These are phyloP conservation scores for Grammothele lineata DNA, from an alignment of 768 basidiomycete genomes.

Conservation along the genomic window DNA sequence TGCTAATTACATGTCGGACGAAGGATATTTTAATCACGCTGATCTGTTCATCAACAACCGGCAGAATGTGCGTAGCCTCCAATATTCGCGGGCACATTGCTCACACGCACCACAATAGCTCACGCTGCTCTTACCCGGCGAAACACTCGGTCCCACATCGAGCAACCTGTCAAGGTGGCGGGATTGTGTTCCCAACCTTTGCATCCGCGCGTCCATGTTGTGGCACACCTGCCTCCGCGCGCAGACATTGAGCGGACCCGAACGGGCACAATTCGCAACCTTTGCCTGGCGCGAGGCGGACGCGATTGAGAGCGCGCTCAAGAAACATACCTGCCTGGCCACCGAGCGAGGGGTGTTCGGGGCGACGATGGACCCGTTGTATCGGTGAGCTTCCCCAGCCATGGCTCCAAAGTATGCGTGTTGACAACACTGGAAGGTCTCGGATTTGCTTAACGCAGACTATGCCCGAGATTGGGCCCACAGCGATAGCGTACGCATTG, in stretches of 20 bases:
- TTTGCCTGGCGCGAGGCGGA: conserved; percentile 70
- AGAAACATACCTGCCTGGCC: conserved; percentile 66
- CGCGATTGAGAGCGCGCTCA: conserved; percentile 54
- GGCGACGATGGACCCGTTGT: too few relatives aligned
- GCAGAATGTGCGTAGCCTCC: conserved; percentile 54
- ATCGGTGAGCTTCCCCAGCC: too few relatives aligned
- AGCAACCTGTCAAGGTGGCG: conserved; percentile 38
- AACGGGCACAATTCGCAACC: conserved; percentile 56
- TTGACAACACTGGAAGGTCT: too few relatives aligned
- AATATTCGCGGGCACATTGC: too few relatives aligned
- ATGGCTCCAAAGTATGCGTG: too few relatives aligned
- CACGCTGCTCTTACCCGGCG: conserved; percentile 66
- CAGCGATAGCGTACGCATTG: too few relatives aligned
- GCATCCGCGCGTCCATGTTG: conserved; percentile 60
- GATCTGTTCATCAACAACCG: conserved; percentile 58
- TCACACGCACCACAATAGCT: conserved; percentile 46
- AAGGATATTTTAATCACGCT: too few relatives aligned
- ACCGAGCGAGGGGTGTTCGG: too few relatives aligned
- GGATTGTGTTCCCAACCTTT: conserved; percentile 72
- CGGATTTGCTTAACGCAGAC: too few relatives aligned
- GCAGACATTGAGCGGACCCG: conserved; percentile 40
- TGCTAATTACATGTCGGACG: too few relatives aligned
- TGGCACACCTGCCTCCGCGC: conserved; percentile 71
- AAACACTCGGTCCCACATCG: conserved; percentile 37
- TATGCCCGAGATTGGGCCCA: too few relatives aligned